Evolutionary conservation across 768 basidiomycete species (phyloP).

Genomic region (Saitozyma podzolica): DNA sequence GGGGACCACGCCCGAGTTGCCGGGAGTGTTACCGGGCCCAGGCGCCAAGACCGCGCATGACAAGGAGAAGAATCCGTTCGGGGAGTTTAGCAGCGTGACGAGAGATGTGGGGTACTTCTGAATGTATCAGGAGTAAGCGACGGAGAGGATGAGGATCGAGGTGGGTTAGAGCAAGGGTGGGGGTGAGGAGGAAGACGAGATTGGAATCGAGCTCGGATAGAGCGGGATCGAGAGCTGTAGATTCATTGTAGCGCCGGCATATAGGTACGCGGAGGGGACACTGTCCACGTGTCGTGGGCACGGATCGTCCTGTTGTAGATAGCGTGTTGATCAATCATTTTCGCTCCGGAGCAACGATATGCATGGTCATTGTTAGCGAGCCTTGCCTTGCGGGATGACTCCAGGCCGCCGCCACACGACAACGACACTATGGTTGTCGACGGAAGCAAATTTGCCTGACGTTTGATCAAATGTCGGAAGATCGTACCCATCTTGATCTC

Average conservation of each 20-base stretch:
- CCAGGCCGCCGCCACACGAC: background rate
- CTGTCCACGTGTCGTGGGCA: background rate
- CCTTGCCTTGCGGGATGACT: background rate
- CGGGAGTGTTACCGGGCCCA: slow-evolving; percentile 3
- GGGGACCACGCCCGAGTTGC: slow-evolving; percentile 4
- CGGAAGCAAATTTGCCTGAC: background rate
- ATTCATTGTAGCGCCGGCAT: background rate
- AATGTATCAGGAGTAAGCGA: background rate
- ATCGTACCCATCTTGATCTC: too few relatives aligned
- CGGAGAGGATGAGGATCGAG: background rate
- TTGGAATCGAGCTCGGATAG: background rate
- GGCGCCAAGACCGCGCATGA: slow-evolving; percentile 16
- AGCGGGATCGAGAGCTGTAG: background rate
- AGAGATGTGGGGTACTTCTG: slow-evolving; percentile 45
- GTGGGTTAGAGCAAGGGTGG: background rate
- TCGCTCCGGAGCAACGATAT: background rate
- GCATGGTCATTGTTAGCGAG: background rate
- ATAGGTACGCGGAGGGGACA: background rate
- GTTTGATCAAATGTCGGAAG: too few relatives aligned
- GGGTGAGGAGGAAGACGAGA: background rate
- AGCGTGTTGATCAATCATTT: background rate
- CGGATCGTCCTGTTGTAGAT: background rate
- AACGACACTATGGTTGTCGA: background rate
- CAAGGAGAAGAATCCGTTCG: slow-evolving; percentile 70
- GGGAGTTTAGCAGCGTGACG: slow-evolving; percentile 86